Conservation (phyloP, 768 basidiomycete species). For the Melanogaster broomeanus region DNA sequence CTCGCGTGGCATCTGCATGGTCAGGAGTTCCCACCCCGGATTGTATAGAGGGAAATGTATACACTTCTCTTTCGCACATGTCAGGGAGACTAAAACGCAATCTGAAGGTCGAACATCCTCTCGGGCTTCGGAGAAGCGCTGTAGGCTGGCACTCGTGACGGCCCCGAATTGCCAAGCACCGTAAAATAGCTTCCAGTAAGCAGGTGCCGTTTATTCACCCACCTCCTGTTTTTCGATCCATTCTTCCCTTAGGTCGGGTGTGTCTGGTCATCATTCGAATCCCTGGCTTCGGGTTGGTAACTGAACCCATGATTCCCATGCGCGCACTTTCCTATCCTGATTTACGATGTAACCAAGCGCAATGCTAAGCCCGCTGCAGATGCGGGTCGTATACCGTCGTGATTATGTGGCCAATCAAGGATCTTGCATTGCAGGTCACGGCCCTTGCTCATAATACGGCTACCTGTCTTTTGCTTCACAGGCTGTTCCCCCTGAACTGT, state of each 20-base stretch:
- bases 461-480: neutral
- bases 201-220: neutral
- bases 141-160: neutral
- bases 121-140: neutral
- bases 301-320: neutral
- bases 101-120: constrained; percentile 4
- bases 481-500: neutral
- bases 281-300: neutral
- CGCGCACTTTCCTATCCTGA: neutral
- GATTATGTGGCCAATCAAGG: neutral
- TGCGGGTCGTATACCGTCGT: neutral
- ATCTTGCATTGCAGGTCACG: neutral
- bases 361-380: neutral
- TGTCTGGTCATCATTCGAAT: neutral
- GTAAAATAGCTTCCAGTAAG: neutral
- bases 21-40: constrained; percentile 6
- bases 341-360: neutral
- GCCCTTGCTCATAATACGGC: neutral
- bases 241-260: neutral
- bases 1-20: neutral
- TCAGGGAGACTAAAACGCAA: constrained; percentile 9
- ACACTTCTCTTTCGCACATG: constrained; percentile 8
- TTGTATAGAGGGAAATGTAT: neutral
- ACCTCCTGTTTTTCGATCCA: neutral
- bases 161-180: constrained; percentile 6